phyloP scores from a whole-genome alignment of 306 rosid genomes.

The Vicia sativa region DNA sequence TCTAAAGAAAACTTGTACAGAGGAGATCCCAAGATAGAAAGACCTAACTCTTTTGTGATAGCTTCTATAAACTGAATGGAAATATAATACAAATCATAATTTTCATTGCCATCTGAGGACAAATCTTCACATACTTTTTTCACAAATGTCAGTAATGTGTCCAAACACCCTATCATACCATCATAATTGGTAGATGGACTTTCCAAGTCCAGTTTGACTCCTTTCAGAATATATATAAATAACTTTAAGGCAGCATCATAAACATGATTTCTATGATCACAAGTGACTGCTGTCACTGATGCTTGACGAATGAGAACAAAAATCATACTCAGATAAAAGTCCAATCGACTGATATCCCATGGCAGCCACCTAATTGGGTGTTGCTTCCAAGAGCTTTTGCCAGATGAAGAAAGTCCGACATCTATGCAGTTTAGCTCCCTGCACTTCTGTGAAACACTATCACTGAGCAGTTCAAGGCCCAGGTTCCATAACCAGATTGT shows the following conservation, averaged over 20 bases:
- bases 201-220: slow-evolving; percentile 63
- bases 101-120: slow-evolving; percentile 45
- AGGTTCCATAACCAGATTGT: slow-evolving; percentile 61
- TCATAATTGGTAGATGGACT: slow-evolving; percentile 56
- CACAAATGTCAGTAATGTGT: slow-evolving; percentile 55
- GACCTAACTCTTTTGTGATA: slow-evolving; percentile 61
- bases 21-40: slow-evolving; percentile 76
- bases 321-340: slow-evolving; percentile 64
- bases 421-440: slow-evolving; percentile 42
- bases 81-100: slow-evolving; percentile 44
- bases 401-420: slow-evolving; percentile 42
- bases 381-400: slow-evolving; percentile 60
- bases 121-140: slow-evolving; percentile 55
- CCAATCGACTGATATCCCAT: slow-evolving; percentile 70
- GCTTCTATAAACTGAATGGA: slow-evolving; percentile 59
- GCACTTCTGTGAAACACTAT: slow-evolving; percentile 57
- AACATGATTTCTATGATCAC: slow-evolving; percentile 52
- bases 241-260: slow-evolving; percentile 58
- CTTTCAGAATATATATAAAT: slow-evolving; percentile 66
- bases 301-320: slow-evolving; percentile 56
- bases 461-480: slow-evolving; percentile 64
- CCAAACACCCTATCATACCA: slow-evolving; percentile 59
- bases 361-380: slow-evolving; percentile 71
- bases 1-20: slow-evolving; percentile 69
- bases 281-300: slow-evolving; percentile 47